Conservation (phyloP, 2,329 filamentous ascomycete species). For the Aotearoamyces nothofagi region DNA sequence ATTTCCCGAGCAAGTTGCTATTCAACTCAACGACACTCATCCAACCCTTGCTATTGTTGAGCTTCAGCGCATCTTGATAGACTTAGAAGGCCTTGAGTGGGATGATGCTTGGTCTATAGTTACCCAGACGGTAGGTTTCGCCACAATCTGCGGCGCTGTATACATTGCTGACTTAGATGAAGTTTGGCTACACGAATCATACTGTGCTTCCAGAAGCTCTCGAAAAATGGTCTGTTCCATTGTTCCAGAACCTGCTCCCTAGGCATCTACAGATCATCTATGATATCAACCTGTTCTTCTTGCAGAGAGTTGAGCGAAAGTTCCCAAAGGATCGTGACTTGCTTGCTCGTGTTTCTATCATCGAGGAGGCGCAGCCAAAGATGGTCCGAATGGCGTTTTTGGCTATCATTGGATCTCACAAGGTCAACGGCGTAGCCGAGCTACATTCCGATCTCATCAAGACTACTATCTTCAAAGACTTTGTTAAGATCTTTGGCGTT, state of each 20-base stretch:
- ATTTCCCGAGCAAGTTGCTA: slow-evolving; percentile 89
- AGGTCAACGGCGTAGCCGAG: slow-evolving; percentile 97
- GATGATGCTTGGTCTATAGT: slow-evolving; percentile 81
- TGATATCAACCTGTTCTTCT: slow-evolving; percentile 90
- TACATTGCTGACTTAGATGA: no score
- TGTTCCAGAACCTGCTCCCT: slow-evolving; percentile 84
- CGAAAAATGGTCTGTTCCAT: slow-evolving; percentile 94
- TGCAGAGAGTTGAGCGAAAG: slow-evolving; percentile 76
- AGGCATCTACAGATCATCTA: slow-evolving; percentile 95
- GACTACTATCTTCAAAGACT: slow-evolving; percentile 99
- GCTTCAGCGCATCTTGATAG: slow-evolving; percentile 80
- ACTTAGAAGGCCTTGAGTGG: slow-evolving; percentile 85
- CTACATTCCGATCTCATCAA: slow-evolving; percentile 96
- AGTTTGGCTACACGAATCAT: slow-evolving; percentile 95
- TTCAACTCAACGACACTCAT: slow-evolving; percentile 96
- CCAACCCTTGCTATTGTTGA: slow-evolving; percentile 94
- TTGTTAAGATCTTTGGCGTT: slow-evolving; percentile 83
- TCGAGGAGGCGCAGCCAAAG: slow-evolving; percentile 92
- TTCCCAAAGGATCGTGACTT: slow-evolving; percentile 86
- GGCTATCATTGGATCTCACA: slow-evolving; percentile 93
- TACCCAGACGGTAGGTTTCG: slow-evolving; percentile 42
- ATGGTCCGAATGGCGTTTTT: slow-evolving; percentile 97
- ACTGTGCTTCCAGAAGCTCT: slow-evolving; percentile 92
- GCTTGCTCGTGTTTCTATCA: slow-evolving; percentile 79
- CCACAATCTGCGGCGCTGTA: no score